Evolutionary conservation across 305 asterid species (phyloP).

Genomic region (Solanum hybrid): DNA sequence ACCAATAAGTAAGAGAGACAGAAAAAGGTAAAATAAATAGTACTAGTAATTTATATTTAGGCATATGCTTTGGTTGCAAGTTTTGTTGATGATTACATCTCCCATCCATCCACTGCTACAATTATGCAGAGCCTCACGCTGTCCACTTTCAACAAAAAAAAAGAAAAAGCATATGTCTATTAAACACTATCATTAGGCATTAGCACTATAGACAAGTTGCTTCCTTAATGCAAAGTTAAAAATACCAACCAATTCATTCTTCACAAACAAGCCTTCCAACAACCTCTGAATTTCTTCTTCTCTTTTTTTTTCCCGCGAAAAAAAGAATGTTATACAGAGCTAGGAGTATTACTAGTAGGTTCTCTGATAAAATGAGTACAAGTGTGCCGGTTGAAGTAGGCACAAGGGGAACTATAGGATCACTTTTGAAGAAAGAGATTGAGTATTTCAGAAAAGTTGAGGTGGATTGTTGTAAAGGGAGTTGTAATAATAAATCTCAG

Average conservation of each 20-base stretch:
- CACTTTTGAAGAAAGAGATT: slow-evolving; percentile 68
- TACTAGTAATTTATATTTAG: not conserved
- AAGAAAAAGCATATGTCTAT: slow-evolving; percentile 5
- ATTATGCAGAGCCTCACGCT: slow-evolving; percentile 48
- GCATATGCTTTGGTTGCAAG: slow-evolving; percentile 18
- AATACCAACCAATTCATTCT: slow-evolving; percentile 6
- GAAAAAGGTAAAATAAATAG: not conserved
- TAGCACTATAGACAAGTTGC: slow-evolving; percentile 2
- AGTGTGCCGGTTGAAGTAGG: slow-evolving; percentile 56
- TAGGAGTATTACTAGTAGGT: not conserved
- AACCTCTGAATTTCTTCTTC: not conserved
- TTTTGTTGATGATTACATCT: slow-evolving; percentile 33
- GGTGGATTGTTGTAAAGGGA: slow-evolving; percentile 17
- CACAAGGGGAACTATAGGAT: slow-evolving; percentile 75
- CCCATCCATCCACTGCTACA: slow-evolving; percentile 18
- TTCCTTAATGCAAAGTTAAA: not conserved
- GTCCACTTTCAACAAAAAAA: slow-evolving; percentile 19
- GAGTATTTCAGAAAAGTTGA: slow-evolving; percentile 54
- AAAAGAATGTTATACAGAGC: slow-evolving; percentile 6
- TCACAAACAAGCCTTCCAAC: not conserved
- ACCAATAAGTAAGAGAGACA: slow-evolving; percentile 7
- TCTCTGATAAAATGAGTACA: slow-evolving; percentile 28
- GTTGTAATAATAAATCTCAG: slow-evolving; percentile 21
- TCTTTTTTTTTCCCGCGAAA: not conserved
- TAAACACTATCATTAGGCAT: slow-evolving; percentile 8